Conservation (phyloP, 768 basidiomycete species). For the Rhizopogon sp. region DNA sequence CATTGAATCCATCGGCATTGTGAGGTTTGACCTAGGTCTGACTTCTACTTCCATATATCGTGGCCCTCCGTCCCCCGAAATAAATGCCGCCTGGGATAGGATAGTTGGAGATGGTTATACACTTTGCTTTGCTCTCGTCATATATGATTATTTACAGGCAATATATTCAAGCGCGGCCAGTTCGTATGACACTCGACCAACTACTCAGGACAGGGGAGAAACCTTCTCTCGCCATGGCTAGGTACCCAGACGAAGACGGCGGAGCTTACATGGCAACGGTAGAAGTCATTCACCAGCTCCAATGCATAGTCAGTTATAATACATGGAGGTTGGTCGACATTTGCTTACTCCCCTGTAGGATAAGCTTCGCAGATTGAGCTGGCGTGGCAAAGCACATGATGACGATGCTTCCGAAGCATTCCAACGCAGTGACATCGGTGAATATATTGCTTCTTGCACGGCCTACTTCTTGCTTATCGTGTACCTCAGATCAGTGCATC, state of each 20-base stretch:
- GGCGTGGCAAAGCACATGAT: neutral
- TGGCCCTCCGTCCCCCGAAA: slow-evolving; percentile 3
- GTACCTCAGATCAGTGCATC: slow-evolving; percentile 3
- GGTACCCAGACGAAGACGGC: slow-evolving; percentile 4
- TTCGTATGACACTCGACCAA: slow-evolving; percentile 1
- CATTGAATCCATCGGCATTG: slow-evolving; percentile 5
- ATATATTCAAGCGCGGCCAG: neutral
- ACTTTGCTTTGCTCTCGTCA: neutral
- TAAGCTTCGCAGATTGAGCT: slow-evolving; percentile 6
- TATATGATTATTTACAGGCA: too few relatives aligned
- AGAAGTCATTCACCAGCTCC: slow-evolving; percentile 7
- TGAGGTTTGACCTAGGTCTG: neutral
- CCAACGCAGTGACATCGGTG: slow-evolving; percentile 1
- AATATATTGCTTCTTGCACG: neutral
- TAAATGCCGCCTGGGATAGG: slow-evolving; percentile 8
- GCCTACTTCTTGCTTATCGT: neutral
- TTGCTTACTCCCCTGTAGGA: neutral
- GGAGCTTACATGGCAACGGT: slow-evolving; percentile 7
- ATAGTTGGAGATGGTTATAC: slow-evolving; percentile 1
- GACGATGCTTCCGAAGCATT: slow-evolving; percentile 1
- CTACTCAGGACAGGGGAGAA: neutral
- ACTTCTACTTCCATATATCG: neutral
- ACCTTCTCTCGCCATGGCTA: neutral
- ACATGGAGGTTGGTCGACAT: neutral
- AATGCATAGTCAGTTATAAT: slow-evolving; percentile 2